Evolutionary conservation across 495 filamentous ascomycete genomes (phyloP), one percentile per base, ranked within the genome.

Genomic region (Aspergillus cristatus): DNA sequence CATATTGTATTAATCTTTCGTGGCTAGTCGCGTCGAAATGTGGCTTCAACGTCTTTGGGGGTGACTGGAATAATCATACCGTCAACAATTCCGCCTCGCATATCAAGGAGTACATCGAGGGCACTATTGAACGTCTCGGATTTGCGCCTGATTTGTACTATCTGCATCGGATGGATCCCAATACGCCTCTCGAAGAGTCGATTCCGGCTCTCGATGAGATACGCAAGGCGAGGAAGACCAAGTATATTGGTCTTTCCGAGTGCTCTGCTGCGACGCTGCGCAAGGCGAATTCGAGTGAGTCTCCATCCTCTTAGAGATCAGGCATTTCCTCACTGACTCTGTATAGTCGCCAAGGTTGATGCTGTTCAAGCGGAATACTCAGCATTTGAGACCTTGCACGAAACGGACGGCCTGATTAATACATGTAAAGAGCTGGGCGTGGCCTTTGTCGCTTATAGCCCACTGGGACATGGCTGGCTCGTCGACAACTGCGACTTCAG

Each of bases 281-380:
- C 32, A 66, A 61, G 34, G 65, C 65, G n/a, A 60, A 60, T 32
- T 64, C 60, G 6, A 65, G 67, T 68, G 16, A 28, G 55, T 40
- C n/a, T n/a, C n/a, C n/a, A n/a, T 22, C 25, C 7, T 6, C 7
- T 15, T 8, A 8, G 4, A 24, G n/a, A 4, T 8, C n/a, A n/a
- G n/a, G n/a, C n/a, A n/a, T 13, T 12, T 5, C 28, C 13, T 30
- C 16, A 14, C 10, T 14, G 10, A 6, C 6, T 15, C 12, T 13
- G 12, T 31, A 36, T 26, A 68, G 68, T 72, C 41, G 63, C 66
- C 44, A 65, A 62, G 41, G 69, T 72, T 26, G 66, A 70, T 30
- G 68, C 68, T n/a, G 36, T 72, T 13, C 68, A 72, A 43, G 65
- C 65, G 7, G 68, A 72, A 31, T 72, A 70, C 45, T 72, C 68